Evolutionary conservation across 176 grass and related monocot genomes (phyloP).

Genomic region (Stipa capillata): DNA sequence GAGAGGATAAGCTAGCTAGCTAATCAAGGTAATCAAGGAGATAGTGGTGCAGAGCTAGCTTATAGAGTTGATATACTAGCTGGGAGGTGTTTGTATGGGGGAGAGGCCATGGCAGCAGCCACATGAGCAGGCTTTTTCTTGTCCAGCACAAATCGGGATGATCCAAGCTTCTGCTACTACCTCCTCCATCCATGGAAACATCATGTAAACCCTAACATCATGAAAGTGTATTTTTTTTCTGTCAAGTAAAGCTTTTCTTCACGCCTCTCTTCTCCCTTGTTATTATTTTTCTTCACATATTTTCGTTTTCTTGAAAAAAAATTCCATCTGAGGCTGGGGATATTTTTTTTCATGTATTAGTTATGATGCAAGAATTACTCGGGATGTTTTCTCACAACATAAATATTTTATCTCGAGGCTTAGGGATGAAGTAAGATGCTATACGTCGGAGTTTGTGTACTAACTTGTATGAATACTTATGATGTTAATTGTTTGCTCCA

Average conservation of each 20-base stretch:
- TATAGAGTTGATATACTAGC: slow-evolving; percentile 2
- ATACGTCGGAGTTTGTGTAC: neutral
- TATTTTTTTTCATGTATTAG: slow-evolving; percentile 1
- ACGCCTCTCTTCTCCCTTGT: neutral
- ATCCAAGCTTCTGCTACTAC: slow-evolving; percentile 30
- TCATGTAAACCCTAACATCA: slow-evolving; percentile 47
- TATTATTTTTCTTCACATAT: too few relatives aligned
- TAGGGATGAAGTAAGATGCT: slow-evolving; percentile 1
- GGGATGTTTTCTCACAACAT: neutral
- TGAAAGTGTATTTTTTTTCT: neutral
- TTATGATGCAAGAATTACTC: neutral
- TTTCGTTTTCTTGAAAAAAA: too few relatives aligned
- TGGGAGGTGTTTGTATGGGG: slow-evolving; percentile 29
- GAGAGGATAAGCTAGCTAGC: too few relatives aligned
- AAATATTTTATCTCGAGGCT: neutral
- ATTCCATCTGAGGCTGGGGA: neutral
- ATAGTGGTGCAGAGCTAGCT: neutral
- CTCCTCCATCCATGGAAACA: slow-evolving; percentile 33
- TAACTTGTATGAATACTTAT: too few relatives aligned
- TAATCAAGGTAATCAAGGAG: slow-evolving; percentile 6
- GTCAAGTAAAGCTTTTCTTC: neutral
- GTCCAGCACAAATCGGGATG: slow-evolving; percentile 9
- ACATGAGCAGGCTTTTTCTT: slow-evolving; percentile 32
- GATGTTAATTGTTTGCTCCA: too few relatives aligned
- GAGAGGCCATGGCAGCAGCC: slow-evolving; percentile 39